Base-by-base conservation (phyloP, 2,329 filamentous ascomycete genomes). In the Penicillium aurantiogriseum region DNA sequence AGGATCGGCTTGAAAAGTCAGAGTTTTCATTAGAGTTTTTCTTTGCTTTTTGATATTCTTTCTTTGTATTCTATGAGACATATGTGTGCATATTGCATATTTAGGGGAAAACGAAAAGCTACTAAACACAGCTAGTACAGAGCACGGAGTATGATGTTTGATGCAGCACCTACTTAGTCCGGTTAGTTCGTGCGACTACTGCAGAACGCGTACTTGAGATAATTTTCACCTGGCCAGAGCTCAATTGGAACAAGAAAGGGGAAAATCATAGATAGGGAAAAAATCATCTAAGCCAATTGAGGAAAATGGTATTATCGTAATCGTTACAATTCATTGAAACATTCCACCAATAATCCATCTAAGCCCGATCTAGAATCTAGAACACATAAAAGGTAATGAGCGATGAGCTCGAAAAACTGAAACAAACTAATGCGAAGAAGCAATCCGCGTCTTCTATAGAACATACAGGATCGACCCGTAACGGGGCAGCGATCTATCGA, bases 311-410 rank as follows among this genome's bases (percentile, higher is more conserved):
- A 25, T n/a, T 25, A 48, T 51, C 53, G 9, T 56, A 51, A 51
- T 44, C 53, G n/a, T 56, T 10, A 35, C 23, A 5, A 31, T 55
- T 51, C 53, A 55, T 56, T 23, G 35, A 50, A 43, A 40, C 46
- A 44, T 55, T 10, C 21, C 52, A 36, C 36, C 25, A 27, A 36
- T 49, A 55, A 49, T 2, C 29, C 46, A 44, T 56, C 35, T 51
- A 51, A 43, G 10, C 21, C 51, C 36, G 19, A 35, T 56, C 53
- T 55, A 55, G 38, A 42, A 15, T 55, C 53, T 55, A 51, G 46
- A 44, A 55, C 45, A 55, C 27, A 40, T 15, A 21, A 27, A 3
- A 52, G 25, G 38, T 45, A 25, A 51, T 40, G n/a, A 29, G 36
- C 36, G 19, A 25, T 27, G n/a, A 49, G 52, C 52, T 36, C 52